These are phyloP conservation scores for Linderina pennispora DNA, from an alignment of 192 early-diverging fungal genomes.

Conservation along the genomic window DNA sequence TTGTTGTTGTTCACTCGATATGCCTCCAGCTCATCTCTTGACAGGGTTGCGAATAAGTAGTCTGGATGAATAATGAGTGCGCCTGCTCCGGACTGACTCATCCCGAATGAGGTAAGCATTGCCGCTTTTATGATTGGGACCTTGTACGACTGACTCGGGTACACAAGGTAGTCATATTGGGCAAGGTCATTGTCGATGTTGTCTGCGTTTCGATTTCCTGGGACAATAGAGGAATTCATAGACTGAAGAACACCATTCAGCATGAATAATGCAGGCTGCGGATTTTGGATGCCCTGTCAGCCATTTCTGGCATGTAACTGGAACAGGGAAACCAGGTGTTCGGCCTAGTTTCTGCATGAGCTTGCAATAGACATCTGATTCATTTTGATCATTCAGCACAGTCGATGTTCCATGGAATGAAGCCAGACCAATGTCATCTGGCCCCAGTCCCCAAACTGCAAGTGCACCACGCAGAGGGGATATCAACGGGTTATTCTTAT, in stretches of 20 bases:
- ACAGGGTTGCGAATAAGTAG: conserved; percentile 68
- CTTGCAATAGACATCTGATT: not conserved
- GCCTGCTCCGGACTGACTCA: conserved; percentile 86
- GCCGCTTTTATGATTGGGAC: conserved; percentile 82
- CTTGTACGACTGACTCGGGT: conserved; percentile 75
- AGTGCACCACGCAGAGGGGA: conserved; percentile 48
- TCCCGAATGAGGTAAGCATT: conserved; percentile 82
- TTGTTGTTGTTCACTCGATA: conserved; percentile 58
- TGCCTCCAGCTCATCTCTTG: conserved; percentile 55
- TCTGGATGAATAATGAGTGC: conserved; percentile 77
- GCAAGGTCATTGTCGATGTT: conserved; percentile 47
- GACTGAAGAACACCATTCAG: not conserved
- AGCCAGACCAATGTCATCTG: not conserved
- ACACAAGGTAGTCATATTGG: conserved; percentile 73
- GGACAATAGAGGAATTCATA: not conserved
- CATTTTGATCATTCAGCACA: not conserved
- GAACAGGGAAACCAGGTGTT: not conserved
- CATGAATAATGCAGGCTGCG: conserved; percentile 12
- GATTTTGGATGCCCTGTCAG: not conserved
- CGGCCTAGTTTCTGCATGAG: not conserved
- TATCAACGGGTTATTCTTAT: conserved; percentile 63
- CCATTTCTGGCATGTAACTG: not conserved
- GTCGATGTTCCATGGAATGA: not conserved
- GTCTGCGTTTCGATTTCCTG: not conserved
- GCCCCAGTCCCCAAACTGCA: not conserved